Evolutionary conservation across 805 yeast species (phyloP).

Genomic region (Blastobotrys mokoenaii): DNA sequence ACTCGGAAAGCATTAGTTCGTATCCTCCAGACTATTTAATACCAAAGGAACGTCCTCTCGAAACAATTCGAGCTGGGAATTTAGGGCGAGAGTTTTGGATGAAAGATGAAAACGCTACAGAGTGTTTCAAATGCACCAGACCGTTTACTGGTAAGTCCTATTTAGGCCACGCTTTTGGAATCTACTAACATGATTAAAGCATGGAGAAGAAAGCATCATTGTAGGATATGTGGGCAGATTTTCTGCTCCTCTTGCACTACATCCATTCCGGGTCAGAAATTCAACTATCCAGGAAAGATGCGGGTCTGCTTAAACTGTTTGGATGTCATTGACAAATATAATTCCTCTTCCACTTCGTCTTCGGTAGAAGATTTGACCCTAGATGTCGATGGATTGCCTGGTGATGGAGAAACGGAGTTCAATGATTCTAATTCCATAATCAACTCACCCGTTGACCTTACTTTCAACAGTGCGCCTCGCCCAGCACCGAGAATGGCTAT

Average conservation of each 20-base stretch:
- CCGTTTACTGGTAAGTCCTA: conserved; percentile 45
- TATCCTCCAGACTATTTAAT: conserved; percentile 11
- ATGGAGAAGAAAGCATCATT: conserved; percentile 87
- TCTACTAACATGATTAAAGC: conserved; percentile 26
- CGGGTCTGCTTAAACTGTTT: conserved; percentile 72
- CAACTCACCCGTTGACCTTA: conserved; percentile 16
- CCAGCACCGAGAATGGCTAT: conserved; percentile 71
- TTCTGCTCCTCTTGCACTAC: conserved; percentile 80
- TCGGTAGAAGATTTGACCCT: conserved; percentile 2
- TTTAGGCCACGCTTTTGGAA: background rate
- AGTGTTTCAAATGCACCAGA: conserved; percentile 76
- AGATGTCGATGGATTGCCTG: background rate
- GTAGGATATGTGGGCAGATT: conserved; percentile 92
- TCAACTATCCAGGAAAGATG: conserved; percentile 59
- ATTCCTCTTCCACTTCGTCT: conserved; percentile 20
- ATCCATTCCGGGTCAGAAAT: conserved; percentile 55
- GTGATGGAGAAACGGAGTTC: background rate
- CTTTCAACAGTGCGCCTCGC: conserved; percentile 30
- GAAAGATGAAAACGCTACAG: conserved; percentile 87
- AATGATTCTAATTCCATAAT: conserved; percentile 9
- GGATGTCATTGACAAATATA: conserved; percentile 53
- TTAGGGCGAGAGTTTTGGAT: conserved; percentile 84
- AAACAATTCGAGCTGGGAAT: conserved; percentile 16
- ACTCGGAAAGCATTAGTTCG: conserved; percentile 20
- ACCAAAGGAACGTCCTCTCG: conserved; percentile 9